Conservation (phyloP, 2,329 filamentous ascomycete genomes). For the Alternaria brassicae region DNA sequence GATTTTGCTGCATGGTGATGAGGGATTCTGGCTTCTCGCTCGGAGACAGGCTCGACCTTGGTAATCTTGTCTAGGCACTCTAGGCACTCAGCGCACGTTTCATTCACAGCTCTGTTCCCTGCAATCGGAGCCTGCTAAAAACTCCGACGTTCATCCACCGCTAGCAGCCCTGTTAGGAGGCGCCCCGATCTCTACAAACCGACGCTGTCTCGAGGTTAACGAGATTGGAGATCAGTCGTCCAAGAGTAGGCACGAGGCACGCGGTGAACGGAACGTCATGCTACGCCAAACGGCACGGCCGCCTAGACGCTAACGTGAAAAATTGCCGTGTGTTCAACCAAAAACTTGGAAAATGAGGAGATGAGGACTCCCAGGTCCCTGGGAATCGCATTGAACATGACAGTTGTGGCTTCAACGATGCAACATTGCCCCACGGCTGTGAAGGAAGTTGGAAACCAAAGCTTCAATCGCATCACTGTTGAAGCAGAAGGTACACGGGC, state of each 20-base stretch:
- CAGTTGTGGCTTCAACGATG: neutral
- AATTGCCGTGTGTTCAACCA: slow-evolving; percentile 6
- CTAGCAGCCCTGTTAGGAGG: slow-evolving; percentile 2
- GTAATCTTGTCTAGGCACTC: neutral
- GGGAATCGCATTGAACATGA: neutral
- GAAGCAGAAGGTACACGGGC: neutral
- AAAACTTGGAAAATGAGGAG: slow-evolving; percentile 1
- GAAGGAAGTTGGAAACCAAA: neutral
- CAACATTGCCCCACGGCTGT: neutral
- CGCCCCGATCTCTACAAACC: neutral
- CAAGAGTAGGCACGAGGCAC: neutral
- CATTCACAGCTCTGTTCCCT: slow-evolving; percentile 10
- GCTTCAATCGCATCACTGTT: neutral
- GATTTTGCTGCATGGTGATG: neutral
- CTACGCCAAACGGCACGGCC: neutral
- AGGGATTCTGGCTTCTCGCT: neutral
- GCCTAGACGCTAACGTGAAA: neutral
- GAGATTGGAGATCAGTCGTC: neutral
- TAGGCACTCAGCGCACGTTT: slow-evolving; percentile 7
- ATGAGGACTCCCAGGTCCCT: neutral
- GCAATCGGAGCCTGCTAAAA: neutral
- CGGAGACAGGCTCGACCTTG: neutral
- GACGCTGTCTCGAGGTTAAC: neutral
- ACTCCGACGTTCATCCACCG: slow-evolving; percentile 3
- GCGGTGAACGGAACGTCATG: neutral